Evolutionary conservation across 352 stramenopile species (phyloP).

Genomic region (Globisporangium abappressorium): DNA sequence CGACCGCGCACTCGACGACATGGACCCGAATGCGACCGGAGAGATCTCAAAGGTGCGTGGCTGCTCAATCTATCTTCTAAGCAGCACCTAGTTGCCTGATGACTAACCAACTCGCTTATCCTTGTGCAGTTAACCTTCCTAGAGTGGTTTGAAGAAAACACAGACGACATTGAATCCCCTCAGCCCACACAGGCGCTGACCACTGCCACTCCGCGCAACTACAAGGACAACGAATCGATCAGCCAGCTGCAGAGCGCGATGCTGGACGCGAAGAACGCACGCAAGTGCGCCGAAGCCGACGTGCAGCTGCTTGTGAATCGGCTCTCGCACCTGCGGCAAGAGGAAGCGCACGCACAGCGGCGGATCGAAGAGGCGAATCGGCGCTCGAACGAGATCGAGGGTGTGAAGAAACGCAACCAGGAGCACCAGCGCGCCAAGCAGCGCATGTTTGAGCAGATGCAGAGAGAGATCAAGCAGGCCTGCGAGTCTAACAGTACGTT

Average conservation of each 20-base stretch:
- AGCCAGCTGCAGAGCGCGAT: constrained; percentile 49
- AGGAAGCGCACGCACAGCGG: constrained; percentile 54
- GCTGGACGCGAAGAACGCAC: constrained; percentile 59
- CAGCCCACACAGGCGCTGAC: background rate
- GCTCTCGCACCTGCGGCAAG: constrained; percentile 52
- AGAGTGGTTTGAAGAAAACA: constrained; percentile 72
- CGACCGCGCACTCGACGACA: constrained; percentile 59
- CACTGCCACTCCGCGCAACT: constrained; percentile 4
- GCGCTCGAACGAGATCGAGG: constrained; percentile 55
- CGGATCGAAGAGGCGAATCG: constrained; percentile 70
- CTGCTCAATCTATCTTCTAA: too few species aligned
- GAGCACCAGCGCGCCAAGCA: constrained; percentile 49
- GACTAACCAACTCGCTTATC: too few species aligned
- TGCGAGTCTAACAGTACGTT: constrained; percentile 56
- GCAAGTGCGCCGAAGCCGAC: constrained; percentile 53
- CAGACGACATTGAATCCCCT: constrained; percentile 47
- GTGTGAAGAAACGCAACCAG: constrained; percentile 58
- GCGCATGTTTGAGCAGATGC: constrained; percentile 46
- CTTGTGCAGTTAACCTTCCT: constrained; percentile 44
- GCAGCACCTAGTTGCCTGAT: too few species aligned
- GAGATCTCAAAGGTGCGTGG: constrained; percentile 49
- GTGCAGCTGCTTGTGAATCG: constrained; percentile 60
- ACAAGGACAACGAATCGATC: constrained; percentile 30
- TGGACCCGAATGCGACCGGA: constrained; percentile 63
- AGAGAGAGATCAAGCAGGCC: constrained; percentile 44